Base-by-base conservation (phyloP, 345 rosid species). In the Triadica sebifera region DNA sequence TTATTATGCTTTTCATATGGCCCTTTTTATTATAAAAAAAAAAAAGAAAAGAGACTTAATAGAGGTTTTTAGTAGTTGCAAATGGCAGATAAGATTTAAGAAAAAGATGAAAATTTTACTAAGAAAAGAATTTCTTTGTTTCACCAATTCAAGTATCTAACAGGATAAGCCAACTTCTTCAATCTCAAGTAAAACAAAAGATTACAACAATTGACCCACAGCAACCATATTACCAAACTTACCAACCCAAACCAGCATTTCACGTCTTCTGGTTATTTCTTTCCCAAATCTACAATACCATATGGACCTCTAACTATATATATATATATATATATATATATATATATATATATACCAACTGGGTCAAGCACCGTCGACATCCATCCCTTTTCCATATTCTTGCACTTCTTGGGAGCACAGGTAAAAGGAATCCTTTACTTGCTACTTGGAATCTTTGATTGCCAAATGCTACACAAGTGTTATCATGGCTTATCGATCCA, bases 401-500 rank as follows among this genome's bases (percentile, higher is more conserved):
- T 60, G 24, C 34, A 25, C 67, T 65, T 71, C 41, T 52, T 75
- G 52, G 60, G 55, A 67, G 56, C 51, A 29, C 51, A 65, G 39
- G 61, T 58, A 43, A 43, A 43, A 46, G 73, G 82, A 66, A 72
- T 51, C 70, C 69, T 65, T 75, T 3, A 11, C 16, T 57, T 67
- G 74, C 53, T 68, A 65, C 63, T 55, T 46, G 81, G 79, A 75
- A 84, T 74, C 79, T 78, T 75, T 73, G 76, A 77, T 78, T 77
- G n/a, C 82, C 84, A 62, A 64, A 43, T 63, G 71, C 80, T 59
- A 63, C 57, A 64, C 11, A 34, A n/a, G 25, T 19, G 24, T 55
- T 29, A 15, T 66, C 74, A 86, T 22, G 86, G 86, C 79, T 93
- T 93, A 71, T 89, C 84, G n/a, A 82, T 63, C 87, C 84, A 83